A percentile compares a stretch with the other conserved stretches of the same genome.
Evolutionary conservation across 2,329 filamentous ascomycete species (phyloP).

Genomic region (Scytalidium lignicola): DNA sequence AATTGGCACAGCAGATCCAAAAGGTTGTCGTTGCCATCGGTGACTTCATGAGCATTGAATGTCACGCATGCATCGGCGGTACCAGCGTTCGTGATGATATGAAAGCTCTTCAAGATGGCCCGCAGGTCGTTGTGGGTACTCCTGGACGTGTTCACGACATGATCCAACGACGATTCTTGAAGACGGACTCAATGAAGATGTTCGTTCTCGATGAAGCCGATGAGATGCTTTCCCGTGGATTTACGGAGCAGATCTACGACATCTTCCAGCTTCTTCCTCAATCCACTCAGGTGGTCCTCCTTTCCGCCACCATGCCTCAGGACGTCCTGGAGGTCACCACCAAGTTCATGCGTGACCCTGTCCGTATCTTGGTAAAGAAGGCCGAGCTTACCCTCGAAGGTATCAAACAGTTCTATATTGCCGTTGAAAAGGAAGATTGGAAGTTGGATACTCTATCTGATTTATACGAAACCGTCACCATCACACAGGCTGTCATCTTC

Average conservation of each 20-base stretch:
- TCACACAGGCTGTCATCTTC: conserved; percentile 99
- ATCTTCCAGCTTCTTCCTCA: conserved; percentile 99
- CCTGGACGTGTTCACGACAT: conserved; percentile 99
- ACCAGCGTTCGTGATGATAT: conserved; percentile 98
- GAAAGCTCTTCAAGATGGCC: conserved; percentile 92
- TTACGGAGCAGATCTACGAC: conserved; percentile 99
- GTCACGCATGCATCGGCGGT: conserved; percentile 98
- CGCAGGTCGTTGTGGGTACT: conserved; percentile 95
- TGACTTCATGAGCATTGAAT: conserved; percentile 99
- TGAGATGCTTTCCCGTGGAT: conserved; percentile 98
- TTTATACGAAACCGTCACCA: conserved; percentile 98
- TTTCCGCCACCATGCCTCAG: conserved; percentile 98
- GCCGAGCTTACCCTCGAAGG: conserved; percentile 98
- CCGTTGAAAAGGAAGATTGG: conserved; percentile 99
- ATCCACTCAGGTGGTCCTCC: conserved; percentile 95
- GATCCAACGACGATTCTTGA: conserved; percentile 96
- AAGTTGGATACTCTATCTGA: conserved; percentile 99
- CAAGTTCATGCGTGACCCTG: conserved; percentile 99
- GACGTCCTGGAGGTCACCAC: conserved; percentile 99
- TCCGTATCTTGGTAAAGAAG: conserved; percentile 99
- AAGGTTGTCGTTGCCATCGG: conserved; percentile 98
- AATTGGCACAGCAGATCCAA: conserved; percentile 98
- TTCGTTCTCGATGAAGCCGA: conserved; percentile 99
- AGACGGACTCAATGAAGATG: conserved; percentile 99
- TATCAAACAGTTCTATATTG: conserved; percentile 99